These are phyloP conservation scores for Entophlyctis luteolus DNA, from an alignment of 192 early-diverging fungal species.

Conservation along the genomic window DNA sequence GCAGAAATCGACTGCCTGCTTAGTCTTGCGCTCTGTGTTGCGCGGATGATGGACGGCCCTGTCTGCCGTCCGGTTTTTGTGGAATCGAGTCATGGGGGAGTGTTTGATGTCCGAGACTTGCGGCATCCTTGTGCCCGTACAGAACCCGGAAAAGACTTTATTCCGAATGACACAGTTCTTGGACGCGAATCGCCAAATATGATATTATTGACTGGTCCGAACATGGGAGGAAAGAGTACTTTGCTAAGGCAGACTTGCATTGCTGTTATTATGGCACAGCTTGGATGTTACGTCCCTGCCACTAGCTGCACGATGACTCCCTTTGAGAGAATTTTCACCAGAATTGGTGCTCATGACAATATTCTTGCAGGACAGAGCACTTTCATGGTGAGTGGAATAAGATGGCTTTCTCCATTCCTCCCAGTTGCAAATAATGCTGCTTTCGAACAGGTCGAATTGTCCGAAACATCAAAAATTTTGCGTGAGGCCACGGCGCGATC, in stretches of 20 bases:
- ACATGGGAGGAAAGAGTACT: constrained; percentile 99
- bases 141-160: constrained; percentile 68
- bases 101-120: constrained; percentile 80
- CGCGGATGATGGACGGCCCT: constrained; percentile 67
- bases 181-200: constrained; percentile 67
- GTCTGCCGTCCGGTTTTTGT: constrained; percentile 85
- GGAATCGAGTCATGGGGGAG: constrained; percentile 37
- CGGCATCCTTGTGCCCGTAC: constrained; percentile 87
- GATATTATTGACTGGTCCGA: constrained; percentile 95
- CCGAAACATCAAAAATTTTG: constrained; percentile 89
- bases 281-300: constrained; percentile 94
- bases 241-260: constrained; percentile 91
- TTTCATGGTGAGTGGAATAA: constrained; percentile 67
- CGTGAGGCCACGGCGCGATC: constrained; percentile 84
- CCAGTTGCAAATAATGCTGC: constrained; percentile 27
- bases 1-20: constrained; percentile 86
- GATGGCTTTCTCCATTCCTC: not conserved
- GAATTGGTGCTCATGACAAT: constrained; percentile 96
- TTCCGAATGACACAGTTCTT: constrained; percentile 90
- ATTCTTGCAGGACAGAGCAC: constrained; percentile 92
- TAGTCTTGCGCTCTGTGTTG: constrained; percentile 55
- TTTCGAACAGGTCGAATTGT: constrained; percentile 57
- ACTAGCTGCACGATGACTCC: constrained; percentile 64
- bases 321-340: constrained; percentile 93
- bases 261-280: constrained; percentile 91